Evolutionary conservation across 768 basidiomycete genomes (phyloP).

Genomic region (Auricularia cornea): DNA sequence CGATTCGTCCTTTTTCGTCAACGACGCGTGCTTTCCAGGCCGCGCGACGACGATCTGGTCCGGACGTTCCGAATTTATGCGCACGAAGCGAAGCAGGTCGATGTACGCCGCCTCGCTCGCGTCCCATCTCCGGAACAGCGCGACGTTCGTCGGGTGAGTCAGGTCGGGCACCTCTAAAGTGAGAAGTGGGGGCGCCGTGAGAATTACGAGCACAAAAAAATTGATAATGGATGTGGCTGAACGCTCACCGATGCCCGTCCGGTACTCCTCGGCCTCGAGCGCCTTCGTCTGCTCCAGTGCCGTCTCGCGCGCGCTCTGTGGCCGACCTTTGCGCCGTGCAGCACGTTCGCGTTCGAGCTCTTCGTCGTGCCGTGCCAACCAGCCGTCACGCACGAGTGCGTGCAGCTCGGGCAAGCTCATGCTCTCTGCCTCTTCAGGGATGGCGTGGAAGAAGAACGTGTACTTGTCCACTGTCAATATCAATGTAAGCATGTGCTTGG

Average conservation of each 20-base stretch:
- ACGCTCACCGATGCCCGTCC: constrained; percentile 68
- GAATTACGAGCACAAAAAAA: no score
- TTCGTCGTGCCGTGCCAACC: constrained; percentile 64
- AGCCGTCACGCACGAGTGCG: constrained; percentile 50
- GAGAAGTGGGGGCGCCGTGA: constrained; percentile 2
- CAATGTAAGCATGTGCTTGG: not conserved
- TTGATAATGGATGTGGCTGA: no score
- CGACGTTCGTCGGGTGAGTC: constrained; percentile 60
- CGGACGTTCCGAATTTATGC: constrained; percentile 32
- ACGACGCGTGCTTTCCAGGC: not conserved
- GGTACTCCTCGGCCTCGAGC: constrained; percentile 62
- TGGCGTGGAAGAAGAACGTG: constrained; percentile 65
- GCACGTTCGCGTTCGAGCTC: constrained; percentile 55
- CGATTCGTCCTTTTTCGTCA: not conserved
- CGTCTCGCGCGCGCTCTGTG: constrained; percentile 59
- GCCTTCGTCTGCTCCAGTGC: constrained; percentile 65
- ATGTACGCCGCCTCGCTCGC: constrained; percentile 65
- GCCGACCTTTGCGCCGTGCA: constrained; percentile 60
- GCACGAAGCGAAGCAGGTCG: constrained; percentile 64
- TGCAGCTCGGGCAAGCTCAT: constrained; percentile 63
- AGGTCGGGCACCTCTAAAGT: constrained; percentile 67
- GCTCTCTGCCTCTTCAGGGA: constrained; percentile 49
- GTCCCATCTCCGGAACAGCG: constrained; percentile 71
- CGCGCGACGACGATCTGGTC: not conserved
- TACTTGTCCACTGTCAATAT: constrained; percentile 50